Base-by-base conservation (phyloP, 2,329 filamentous ascomycete species). In the Ustulina deusta region DNA sequence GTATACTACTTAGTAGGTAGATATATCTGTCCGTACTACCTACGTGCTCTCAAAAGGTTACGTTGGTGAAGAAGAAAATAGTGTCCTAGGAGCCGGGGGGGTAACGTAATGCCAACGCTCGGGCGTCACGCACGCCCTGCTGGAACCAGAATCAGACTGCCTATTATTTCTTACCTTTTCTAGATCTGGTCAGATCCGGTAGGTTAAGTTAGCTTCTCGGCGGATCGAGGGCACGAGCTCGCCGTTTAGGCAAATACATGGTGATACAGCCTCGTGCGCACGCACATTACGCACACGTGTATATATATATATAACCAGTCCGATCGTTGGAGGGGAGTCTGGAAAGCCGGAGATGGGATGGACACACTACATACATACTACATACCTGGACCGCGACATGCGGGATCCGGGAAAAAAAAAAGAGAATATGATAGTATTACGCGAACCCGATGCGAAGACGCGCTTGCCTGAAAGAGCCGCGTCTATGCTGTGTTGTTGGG, bases 191-290 rank as follows among this genome's bases (percentile, higher is more conserved):
- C 36, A 40, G 52, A 22, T 51, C 13, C 11, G 22, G 1, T 36
- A 36, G 34, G 34, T 15, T 17, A 29, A 27, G 27, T 52, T 17
- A 10, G 49, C 34, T 34, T 40, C 25, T 25, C 46, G 29, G 6
- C 62, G 66, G 62, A 61, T 49, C 51, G 36, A 42, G 62, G 59
- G 13, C 48, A 51, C 13, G 44, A 42, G 27, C 15, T 61, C 51
- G 57, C 66, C 66, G 52, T 65, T 68, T 68, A 68, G 66, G 66
- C 66, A 68, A 68, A 68, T 68, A 48, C 29, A 38, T 42, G 32
- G 59, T 68, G 66, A n/a, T 27, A 68, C 51, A 20, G 34, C 34
- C 61, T 52, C n/a, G 20, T 36, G 7, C n/a, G 34, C 27, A 34
- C 27, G 17, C 6, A 32, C 6, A 32, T 25, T 6, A 11, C 9